phyloP scores from a whole-genome alignment of 352 stramenopile species.

The Lagenidium giganteum region DNA sequence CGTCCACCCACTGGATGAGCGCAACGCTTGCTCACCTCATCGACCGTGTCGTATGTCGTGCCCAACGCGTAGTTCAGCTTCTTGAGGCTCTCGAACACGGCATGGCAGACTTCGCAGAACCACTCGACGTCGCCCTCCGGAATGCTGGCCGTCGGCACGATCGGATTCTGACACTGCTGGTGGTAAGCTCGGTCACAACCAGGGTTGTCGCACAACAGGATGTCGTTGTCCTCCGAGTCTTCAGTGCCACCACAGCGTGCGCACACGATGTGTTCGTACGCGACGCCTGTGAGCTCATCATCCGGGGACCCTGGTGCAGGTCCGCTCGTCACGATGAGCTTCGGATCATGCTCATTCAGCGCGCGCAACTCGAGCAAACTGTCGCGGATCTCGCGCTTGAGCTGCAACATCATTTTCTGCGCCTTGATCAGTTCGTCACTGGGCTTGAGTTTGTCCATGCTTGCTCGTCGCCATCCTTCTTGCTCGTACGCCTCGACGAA shows the following conservation, averaged over 20 bases:
- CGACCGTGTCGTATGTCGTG: conserved; percentile 54
- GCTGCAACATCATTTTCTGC: conserved; percentile 41
- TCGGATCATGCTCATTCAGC: conserved; percentile 43
- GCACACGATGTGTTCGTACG: conserved; percentile 62
- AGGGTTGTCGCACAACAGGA: conserved; percentile 73
- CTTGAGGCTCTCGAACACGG: conserved; percentile 76
- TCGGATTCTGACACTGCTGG: conserved; percentile 64
- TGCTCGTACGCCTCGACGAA: conserved; percentile 83
- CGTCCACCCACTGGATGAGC: too few species aligned
- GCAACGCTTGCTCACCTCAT: too few species aligned
- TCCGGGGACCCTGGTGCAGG: too few species aligned
- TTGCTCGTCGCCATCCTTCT: conserved; percentile 75
- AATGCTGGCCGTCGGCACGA: conserved; percentile 53
- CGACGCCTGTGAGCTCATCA: not conserved
- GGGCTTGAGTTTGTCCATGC: conserved; percentile 76
- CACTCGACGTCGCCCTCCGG: conserved; percentile 60
- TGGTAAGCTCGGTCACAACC: conserved; percentile 79
- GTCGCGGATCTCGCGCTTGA: conserved; percentile 47
- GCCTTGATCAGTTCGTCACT: conserved; percentile 57
- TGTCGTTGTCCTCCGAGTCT: conserved; percentile 71
- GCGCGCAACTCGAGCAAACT: conserved; percentile 23
- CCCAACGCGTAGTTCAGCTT: conserved; percentile 76
- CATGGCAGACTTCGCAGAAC: conserved; percentile 78
- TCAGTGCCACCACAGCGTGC: conserved; percentile 65
- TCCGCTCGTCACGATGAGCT: too few species aligned